Percentiles rank a stretch among this genome's conserved stretches.
Evolutionary conservation across 2,329 filamentous ascomycete species (phyloP).

Genomic region (Venturia pyrina): DNA sequence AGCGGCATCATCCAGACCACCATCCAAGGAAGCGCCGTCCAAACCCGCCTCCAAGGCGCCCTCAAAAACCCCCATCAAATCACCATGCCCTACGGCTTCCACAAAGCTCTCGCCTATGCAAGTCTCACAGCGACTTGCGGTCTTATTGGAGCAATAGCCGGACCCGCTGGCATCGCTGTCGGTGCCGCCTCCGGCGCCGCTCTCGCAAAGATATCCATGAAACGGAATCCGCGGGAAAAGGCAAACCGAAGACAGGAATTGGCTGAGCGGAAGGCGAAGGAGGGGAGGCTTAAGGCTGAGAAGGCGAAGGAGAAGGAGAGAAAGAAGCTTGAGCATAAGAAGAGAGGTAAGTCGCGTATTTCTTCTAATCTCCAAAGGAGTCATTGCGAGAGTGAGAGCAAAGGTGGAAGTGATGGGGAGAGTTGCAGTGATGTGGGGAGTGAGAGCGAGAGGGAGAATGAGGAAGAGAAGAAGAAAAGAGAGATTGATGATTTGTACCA

Average conservation of each 20-base stretch:
- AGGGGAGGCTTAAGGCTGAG: background rate
- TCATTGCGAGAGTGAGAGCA: no score
- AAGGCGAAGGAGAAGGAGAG: background rate
- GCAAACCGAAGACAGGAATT: background rate
- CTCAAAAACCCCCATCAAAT: background rate
- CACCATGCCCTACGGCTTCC: background rate
- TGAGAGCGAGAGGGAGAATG: background rate
- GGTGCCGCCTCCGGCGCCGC: background rate
- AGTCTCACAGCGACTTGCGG: background rate
- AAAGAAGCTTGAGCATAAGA: background rate
- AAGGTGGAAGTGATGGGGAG: no score
- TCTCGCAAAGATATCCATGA: background rate
- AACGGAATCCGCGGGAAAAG: background rate
- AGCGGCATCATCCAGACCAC: background rate
- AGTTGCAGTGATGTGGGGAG: background rate
- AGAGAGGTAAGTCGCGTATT: background rate
- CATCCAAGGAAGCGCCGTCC: background rate
- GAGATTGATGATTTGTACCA: background rate
- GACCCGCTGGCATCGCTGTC: background rate
- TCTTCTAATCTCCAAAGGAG: background rate
- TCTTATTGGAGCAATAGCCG: background rate
- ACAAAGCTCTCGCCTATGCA: conserved; percentile 1
- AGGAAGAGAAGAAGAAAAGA: background rate
- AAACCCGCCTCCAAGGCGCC: background rate
- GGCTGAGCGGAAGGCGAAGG: background rate